A percentile compares a stretch with the other conserved stretches of the same genome.
Conservation (phyloP, 1,139 yeast species). For the Diutina neorugosa region DNA sequence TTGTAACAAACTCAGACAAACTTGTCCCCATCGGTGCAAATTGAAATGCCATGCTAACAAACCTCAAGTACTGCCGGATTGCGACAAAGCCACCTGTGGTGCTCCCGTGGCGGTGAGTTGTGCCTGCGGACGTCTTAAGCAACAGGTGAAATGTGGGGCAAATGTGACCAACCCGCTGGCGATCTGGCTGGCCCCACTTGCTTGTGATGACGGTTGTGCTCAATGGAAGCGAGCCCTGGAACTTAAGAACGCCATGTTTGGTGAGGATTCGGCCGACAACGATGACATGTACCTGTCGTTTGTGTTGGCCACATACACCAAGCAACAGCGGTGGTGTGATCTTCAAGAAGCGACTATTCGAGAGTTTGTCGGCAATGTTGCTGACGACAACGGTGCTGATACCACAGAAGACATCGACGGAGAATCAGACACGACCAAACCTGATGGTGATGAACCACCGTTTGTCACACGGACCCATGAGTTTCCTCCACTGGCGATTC, state of each 20-base stretch:
- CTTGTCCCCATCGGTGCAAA: constrained; percentile 57
- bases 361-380: constrained; percentile 28
- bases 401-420: constrained; percentile 10
- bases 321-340: constrained; percentile 53
- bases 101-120: constrained; percentile 42
- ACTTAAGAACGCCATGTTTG: constrained; percentile 47
- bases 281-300: constrained; percentile 25
- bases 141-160: constrained; percentile 43
- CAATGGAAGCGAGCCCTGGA: constrained; percentile 45
- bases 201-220: constrained; percentile 66
- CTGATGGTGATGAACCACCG: neutral
- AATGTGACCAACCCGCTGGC: constrained; percentile 5
- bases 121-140: constrained; percentile 46
- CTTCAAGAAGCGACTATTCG: constrained; percentile 44
- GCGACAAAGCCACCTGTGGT: constrained; percentile 32
- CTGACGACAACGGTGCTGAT: constrained; percentile 6
- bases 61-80: constrained; percentile 18
- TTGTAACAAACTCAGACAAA: constrained; percentile 38
- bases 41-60: constrained; percentile 53
- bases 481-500: constrained; percentile 57
- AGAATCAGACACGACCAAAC: neutral
- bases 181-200: constrained; percentile 13
- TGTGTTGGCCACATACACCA: constrained; percentile 29
- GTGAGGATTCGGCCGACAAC: constrained; percentile 18
- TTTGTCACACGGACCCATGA: constrained; percentile 22